These are phyloP conservation scores for Xylariomycetidae sp. DNA, from an alignment of 2,329 filamentous ascomycete species.

Conservation along the genomic window DNA sequence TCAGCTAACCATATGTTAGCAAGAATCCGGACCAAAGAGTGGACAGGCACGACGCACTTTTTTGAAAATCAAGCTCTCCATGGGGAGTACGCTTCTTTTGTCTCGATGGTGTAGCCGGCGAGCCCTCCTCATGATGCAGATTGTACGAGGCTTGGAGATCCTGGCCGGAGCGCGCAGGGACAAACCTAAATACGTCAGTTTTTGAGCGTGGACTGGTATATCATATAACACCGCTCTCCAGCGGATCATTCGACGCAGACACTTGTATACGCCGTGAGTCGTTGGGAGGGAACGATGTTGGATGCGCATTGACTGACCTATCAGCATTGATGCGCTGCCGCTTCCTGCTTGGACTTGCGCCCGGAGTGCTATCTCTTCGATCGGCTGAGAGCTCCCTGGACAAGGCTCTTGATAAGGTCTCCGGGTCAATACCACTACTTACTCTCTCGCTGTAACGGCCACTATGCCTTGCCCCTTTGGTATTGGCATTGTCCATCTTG, in stretches of 20 bases:
- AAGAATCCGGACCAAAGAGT: conserved; percentile 1
- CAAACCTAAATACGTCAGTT: no score
- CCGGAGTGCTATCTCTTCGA: conserved; percentile 48
- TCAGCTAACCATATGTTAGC: conserved; percentile 54
- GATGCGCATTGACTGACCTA: no score
- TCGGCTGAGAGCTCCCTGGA: conserved; percentile 47
- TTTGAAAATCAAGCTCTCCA: conserved; percentile 90
- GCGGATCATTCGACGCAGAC: no score
- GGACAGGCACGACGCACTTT: conserved; percentile 54
- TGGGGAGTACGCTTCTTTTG: conserved; percentile 80
- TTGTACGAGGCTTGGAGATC: conserved; percentile 92
- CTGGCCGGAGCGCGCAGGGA: conserved; percentile 88
- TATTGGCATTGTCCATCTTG: conserved; percentile 31
- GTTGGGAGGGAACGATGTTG: no score
- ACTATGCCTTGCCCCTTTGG: conserved; percentile 29
- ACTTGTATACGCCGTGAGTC: no score
- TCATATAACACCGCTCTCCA: no score
- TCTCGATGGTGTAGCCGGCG: conserved; percentile 84
- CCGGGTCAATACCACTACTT: conserved; percentile 39
- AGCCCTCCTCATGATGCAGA: conserved; percentile 85
- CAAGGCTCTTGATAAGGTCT: conserved; percentile 46
- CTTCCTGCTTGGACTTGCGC: conserved; percentile 53
- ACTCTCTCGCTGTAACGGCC: conserved; percentile 31
- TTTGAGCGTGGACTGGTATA: no score
- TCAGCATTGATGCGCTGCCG: conserved; percentile 57